phyloP scores from a whole-genome alignment of 2,329 filamentous ascomycete species.

The Colletotrichum orchidophilum region DNA sequence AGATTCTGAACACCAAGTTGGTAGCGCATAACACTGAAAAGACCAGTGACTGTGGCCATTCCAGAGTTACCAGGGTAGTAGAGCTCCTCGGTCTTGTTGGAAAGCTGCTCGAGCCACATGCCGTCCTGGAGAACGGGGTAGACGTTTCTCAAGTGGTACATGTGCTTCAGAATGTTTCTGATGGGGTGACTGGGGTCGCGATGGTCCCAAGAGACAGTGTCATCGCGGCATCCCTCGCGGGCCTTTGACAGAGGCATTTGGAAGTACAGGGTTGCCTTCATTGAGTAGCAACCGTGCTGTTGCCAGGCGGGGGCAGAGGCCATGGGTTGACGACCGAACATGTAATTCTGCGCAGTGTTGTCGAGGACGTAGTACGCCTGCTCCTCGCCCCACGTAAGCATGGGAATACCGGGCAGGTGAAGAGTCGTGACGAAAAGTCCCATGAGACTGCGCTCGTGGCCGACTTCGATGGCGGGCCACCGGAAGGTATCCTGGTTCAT shows the following conservation, averaged over 20 bases:
- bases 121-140: slow-evolving; percentile 71
- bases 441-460: slow-evolving; percentile 65
- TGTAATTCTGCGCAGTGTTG: slow-evolving; percentile 71
- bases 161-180: slow-evolving; percentile 67
- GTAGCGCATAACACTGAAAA: slow-evolving; percentile 68
- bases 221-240: slow-evolving; percentile 64
- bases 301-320: slow-evolving; percentile 70
- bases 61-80: slow-evolving; percentile 60
- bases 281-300: slow-evolving; percentile 69
- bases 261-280: slow-evolving; percentile 65
- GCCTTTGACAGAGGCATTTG: slow-evolving; percentile 65
- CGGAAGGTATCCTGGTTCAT: slow-evolving; percentile 74
- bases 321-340: slow-evolving; percentile 72
- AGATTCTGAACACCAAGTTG: slow-evolving; percentile 44
- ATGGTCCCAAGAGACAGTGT: slow-evolving; percentile 67
- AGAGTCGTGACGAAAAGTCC: slow-evolving; percentile 68
- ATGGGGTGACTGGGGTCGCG: slow-evolving; percentile 70
- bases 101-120: slow-evolving; percentile 62
- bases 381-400: slow-evolving; percentile 72
- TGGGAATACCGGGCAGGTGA: slow-evolving; percentile 69
- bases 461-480: slow-evolving; percentile 68
- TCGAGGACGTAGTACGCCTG: slow-evolving; percentile 72
- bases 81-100: slow-evolving; percentile 60
- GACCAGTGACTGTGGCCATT: slow-evolving; percentile 62
- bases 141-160: slow-evolving; percentile 66